These are phyloP conservation scores for Colletotrichum euphorbiae DNA, from an alignment of 2,329 filamentous ascomycete genomes.

Conservation along the genomic window DNA sequence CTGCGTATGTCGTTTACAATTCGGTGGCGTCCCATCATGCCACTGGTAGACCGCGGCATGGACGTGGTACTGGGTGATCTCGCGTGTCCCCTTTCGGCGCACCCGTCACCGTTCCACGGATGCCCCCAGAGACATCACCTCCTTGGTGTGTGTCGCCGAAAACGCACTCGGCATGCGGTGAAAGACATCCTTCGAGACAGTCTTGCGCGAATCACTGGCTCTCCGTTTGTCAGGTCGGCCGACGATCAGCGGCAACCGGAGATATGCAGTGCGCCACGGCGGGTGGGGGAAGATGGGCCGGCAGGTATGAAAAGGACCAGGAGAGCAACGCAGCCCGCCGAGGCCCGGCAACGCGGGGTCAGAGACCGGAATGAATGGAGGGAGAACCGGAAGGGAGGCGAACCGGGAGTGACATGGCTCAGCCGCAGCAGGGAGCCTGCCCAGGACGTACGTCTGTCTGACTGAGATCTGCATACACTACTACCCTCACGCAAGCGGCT, in stretches of 20 bases:
- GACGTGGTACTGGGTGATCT: not conserved
- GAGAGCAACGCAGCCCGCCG: not conserved
- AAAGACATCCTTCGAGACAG: not conserved
- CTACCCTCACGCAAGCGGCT: not conserved
- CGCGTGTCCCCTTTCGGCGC: not conserved
- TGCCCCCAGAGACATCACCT: not conserved
- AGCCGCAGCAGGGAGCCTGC: conserved; percentile 8
- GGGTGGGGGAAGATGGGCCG: not conserved
- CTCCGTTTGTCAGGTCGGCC: not conserved
- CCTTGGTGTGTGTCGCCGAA: not conserved
- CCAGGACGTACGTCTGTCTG: not conserved
- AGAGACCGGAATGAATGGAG: not conserved
- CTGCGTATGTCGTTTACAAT: not conserved
- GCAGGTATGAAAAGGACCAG: not conserved
- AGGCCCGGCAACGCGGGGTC: not conserved
- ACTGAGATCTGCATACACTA: not conserved
- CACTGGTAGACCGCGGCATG: not conserved
- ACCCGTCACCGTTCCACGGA: not conserved
- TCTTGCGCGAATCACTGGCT: not conserved
- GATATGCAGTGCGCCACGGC: conserved; percentile 16
- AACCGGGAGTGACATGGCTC: not conserved
- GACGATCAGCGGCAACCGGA: not conserved
- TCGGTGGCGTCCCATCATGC: not conserved
- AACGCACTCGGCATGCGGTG: not conserved
- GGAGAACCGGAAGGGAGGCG: not conserved